Base-by-base conservation (phyloP, 2,329 filamentous ascomycete genomes). In the Clarireedia paspali region DNA sequence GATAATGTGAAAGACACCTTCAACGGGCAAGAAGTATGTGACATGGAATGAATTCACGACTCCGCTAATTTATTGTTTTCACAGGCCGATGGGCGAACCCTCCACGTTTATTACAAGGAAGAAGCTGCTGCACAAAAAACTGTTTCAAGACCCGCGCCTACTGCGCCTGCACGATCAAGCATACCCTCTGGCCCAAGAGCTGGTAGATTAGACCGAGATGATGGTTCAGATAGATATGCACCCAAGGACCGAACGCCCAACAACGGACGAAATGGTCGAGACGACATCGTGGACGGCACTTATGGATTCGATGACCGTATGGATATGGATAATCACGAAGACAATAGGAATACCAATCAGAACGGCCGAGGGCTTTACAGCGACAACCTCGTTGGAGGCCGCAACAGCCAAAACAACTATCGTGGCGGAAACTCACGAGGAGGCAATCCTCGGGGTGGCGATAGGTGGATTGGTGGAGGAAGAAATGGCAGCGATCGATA, bases 1-100 rank as follows among this genome's bases (percentile, higher is more conserved):
- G 84, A 92, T 64, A 80, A 79, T 40, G 86, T 91, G 17, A 86
- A 92, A 65, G 76, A 80, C 57, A 88, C 79, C 3, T 92, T 92
- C 70, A 85, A 94, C 71, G 84, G 87, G 68, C 85, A 90, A 74
- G 89, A 83, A 67, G 88, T 89, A 69, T 63, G 83, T 71, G 17
- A 3, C 10, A 5, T 27, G 27, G 17, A 38, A 51, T 36, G 9
- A 24, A 9, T 20, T 50, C 20, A 6, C 36, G n/a, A 6, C 17
- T 24, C 39, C 17, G 44, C 47, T 50, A 30, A 50, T 46, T n/a
- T 61, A 26, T 24, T 27, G 23, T 6, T 38, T 7, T 44, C 17
- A 47, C 59, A 84, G 87, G 88, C 88, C 66, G 88, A 92, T 65
- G 88, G 88, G 48, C 79, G 85, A 62, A 72, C 87, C 15, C 78